Evolutionary conservation across 352 stramenopile genomes (phyloP).

Genomic region (Pythium diclinum): DNA sequence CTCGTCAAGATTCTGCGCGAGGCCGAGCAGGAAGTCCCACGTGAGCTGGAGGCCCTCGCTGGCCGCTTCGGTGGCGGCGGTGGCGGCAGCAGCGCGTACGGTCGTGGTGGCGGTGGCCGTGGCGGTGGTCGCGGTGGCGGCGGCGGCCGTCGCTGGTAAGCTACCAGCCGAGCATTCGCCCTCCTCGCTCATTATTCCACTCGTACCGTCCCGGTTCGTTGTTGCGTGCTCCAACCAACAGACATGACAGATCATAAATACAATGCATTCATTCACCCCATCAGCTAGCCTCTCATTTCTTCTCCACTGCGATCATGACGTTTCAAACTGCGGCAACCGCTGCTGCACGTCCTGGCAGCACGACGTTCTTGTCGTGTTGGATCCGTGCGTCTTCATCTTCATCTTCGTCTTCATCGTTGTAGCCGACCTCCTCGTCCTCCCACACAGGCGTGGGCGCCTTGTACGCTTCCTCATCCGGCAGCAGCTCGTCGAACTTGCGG

Average conservation of each 20-base stretch:
- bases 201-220: neutral
- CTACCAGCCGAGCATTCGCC: neutral
- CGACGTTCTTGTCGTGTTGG: neutral
- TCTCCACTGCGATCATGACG: no score
- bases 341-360: neutral
- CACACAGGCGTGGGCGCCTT: conserved; percentile 15
- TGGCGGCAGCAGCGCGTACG: conserved; percentile 47
- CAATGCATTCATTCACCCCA: conserved; percentile 7
- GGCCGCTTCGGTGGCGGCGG: conserved; percentile 51
- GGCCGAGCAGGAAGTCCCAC: conserved; percentile 87
- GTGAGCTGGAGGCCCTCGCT: conserved; percentile 69
- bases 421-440: conserved; percentile 10
- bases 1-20: conserved; percentile 90
- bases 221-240: neutral
- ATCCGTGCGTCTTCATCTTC: neutral
- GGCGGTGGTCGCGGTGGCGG: conserved; percentile 36
- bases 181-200: neutral
- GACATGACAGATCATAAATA: conserved; percentile 21
- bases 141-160: conserved; percentile 51
- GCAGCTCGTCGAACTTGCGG: conserved; percentile 55
- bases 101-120: conserved; percentile 62
- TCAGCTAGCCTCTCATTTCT: neutral
- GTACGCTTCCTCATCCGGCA: conserved; percentile 28
- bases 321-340: conserved; percentile 4
- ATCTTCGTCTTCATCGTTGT: conserved; percentile 8